Conservation (phyloP, 768 basidiomycete genomes). For the Hericium coralloides region DNA sequence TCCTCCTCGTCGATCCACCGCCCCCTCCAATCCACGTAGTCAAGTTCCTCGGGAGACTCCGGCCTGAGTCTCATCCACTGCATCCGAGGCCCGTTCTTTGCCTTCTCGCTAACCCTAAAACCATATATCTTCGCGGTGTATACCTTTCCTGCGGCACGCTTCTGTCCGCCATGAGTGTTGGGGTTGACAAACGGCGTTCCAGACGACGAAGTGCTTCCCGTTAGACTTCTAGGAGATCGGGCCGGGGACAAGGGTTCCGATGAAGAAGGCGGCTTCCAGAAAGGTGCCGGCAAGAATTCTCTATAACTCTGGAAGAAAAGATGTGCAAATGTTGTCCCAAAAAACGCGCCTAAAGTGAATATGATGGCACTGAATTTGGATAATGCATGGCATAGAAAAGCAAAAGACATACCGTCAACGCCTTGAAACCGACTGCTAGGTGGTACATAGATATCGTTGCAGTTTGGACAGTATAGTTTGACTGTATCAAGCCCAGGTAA, state of each 20-base stretch:
- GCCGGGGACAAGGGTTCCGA: slow-evolving; percentile 44
- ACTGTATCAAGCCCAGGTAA: slow-evolving; percentile 95
- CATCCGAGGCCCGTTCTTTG: slow-evolving; percentile 94
- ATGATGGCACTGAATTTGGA: too few species aligned
- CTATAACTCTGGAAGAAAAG: slow-evolving; percentile 98
- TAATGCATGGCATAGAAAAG: neutral
- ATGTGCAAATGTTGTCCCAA: slow-evolving; percentile 98
- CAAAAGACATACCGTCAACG: slow-evolving; percentile 69
- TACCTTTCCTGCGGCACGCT: slow-evolving; percentile 75
- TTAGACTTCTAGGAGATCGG: slow-evolving; percentile 41
- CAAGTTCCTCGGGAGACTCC: slow-evolving; percentile 68
- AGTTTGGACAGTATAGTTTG: slow-evolving; percentile 96
- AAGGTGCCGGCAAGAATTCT: slow-evolving; percentile 89
- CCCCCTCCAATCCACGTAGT: slow-evolving; percentile 85
- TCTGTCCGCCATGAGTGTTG: slow-evolving; percentile 84
- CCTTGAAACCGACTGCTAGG: slow-evolving; percentile 93
- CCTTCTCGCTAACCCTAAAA: slow-evolving; percentile 93
- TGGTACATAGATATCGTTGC: slow-evolving; percentile 93
- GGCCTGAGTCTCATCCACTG: slow-evolving; percentile 90
- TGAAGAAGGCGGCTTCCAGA: slow-evolving; percentile 64
- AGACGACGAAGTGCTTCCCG: slow-evolving; percentile 38
- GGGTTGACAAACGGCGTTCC: slow-evolving; percentile 69
- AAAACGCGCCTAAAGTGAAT: slow-evolving; percentile 75
- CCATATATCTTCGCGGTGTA: slow-evolving; percentile 94
- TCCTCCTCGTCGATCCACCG: slow-evolving; percentile 80